Conservation (phyloP, 2,329 filamentous ascomycete species). For the Xylaria sp. region DNA sequence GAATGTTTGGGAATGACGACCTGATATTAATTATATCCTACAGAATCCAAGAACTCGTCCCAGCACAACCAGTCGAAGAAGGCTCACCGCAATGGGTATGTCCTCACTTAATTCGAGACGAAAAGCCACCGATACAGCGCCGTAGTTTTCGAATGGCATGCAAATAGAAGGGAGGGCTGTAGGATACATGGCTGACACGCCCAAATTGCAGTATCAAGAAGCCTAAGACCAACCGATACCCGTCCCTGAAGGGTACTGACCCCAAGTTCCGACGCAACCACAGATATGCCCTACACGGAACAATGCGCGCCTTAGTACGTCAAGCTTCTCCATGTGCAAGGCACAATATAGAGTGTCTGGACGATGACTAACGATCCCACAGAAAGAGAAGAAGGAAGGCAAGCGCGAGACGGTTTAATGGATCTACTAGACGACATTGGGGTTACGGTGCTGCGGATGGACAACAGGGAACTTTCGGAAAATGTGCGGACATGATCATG, state of each 20-base stretch:
- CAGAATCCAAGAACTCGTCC: constrained; percentile 99
- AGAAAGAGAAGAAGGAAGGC: constrained; percentile 97
- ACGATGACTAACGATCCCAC: constrained; percentile 39
- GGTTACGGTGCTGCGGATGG: constrained; percentile 46
- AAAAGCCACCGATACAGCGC: constrained; percentile 9
- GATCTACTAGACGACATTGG: constrained; percentile 43
- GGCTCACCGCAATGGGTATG: constrained; percentile 99
- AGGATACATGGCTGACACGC: constrained; percentile 33
- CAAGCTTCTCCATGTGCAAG: neutral
- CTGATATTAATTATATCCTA: constrained; percentile 45
- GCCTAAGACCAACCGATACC: constrained; percentile 99
- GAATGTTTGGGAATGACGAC: neutral
- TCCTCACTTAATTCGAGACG: constrained; percentile 42
- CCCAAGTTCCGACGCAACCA: constrained; percentile 99
- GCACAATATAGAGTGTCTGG: neutral
- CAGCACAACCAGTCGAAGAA: constrained; percentile 99
- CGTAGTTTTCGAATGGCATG: neutral
- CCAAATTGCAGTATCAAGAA: constrained; percentile 88
- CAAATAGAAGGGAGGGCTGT: too few relatives aligned
- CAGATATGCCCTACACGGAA: constrained; percentile 99
- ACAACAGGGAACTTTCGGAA: constrained; percentile 49
- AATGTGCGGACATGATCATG: constrained; percentile 51
- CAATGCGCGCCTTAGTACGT: constrained; percentile 95
- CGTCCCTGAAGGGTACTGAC: constrained; percentile 97
- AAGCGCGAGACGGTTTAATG: constrained; percentile 84